phyloP scores from a whole-genome alignment of 2,329 filamentous ascomycete genomes.

The Colletotrichum godetiae region DNA sequence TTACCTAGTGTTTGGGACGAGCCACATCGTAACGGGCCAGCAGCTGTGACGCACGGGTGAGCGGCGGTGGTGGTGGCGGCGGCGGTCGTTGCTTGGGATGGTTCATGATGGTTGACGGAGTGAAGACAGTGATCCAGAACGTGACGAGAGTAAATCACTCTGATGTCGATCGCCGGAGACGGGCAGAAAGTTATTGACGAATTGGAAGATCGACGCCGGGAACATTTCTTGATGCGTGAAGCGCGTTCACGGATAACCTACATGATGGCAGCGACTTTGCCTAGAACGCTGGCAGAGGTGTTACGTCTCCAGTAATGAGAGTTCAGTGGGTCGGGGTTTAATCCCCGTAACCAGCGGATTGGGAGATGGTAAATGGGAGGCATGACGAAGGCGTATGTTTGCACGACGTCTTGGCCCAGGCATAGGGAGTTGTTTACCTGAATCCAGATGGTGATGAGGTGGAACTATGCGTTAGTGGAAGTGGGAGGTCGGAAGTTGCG shows the following conservation, averaged over 20 bases:
- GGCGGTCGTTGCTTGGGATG: neutral
- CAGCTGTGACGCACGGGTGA: constrained; percentile 15
- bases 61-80: neutral
- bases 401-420: constrained; percentile 1
- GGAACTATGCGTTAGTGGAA: constrained; percentile 25
- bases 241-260: neutral
- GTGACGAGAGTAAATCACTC: neutral
- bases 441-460: constrained; percentile 26
- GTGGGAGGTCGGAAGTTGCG: constrained; percentile 23
- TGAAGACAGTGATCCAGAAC: neutral
- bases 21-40: constrained; percentile 17
- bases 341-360: constrained; percentile 5
- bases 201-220: constrained; percentile 8
- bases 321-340: constrained; percentile 6
- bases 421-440: constrained; percentile 17
- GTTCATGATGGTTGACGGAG: neutral
- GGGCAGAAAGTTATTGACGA: constrained; percentile 1
- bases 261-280: neutral
- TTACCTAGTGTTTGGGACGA: constrained; percentile 11
- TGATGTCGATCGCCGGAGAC: constrained; percentile 18
- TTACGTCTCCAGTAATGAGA: neutral
- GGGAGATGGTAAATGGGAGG: neutral
- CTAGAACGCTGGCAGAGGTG: neutral
- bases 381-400: constrained; percentile 14
- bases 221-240: constrained; percentile 24